Conservation (phyloP, 768 basidiomycete species). For the Cystoderma amianthinum region DNA sequence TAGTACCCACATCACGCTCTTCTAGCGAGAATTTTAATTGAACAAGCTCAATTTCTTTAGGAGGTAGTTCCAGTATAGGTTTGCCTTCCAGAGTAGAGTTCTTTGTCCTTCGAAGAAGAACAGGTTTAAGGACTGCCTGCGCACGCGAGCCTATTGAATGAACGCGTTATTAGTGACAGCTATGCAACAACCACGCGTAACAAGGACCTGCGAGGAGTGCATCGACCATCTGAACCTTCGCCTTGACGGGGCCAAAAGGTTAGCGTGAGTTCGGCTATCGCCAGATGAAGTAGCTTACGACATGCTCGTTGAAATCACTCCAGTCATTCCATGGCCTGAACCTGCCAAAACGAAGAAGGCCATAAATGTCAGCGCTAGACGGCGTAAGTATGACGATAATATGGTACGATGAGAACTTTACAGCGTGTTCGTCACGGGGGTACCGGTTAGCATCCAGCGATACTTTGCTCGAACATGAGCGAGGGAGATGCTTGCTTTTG, state of each 20-base stretch:
- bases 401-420: no score
- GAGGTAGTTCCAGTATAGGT: slow-evolving; percentile 58
- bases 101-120: slow-evolving; percentile 72
- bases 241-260: slow-evolving; percentile 30
- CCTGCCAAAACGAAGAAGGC: slow-evolving; percentile 60
- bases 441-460: slow-evolving; percentile 77
- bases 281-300: slow-evolving; percentile 33
- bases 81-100: slow-evolving; percentile 58
- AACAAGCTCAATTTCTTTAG: slow-evolving; percentile 53
- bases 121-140: slow-evolving; percentile 58
- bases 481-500: slow-evolving; percentile 50
- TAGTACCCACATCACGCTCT: slow-evolving; percentile 48
- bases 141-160: slow-evolving; percentile 41
- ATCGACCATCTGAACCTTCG: slow-evolving; percentile 44
- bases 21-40: slow-evolving; percentile 57
- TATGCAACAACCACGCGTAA: slow-evolving; percentile 5
- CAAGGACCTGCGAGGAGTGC: slow-evolving; percentile 61
- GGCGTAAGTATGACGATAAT: slow-evolving; percentile 1
- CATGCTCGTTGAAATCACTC: slow-evolving; percentile 51
- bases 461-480: slow-evolving; percentile 58
- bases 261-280: not conserved
- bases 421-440: slow-evolving; percentile 69
- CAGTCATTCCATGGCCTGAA: slow-evolving; percentile 73
- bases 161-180: not conserved
- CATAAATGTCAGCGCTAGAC: slow-evolving; percentile 60